Evolutionary conservation across 1,284 basidiomycete species (phyloP), one percentile per base, ranked within the genome.

Genomic region (Lignosus rhinocerotis): DNA sequence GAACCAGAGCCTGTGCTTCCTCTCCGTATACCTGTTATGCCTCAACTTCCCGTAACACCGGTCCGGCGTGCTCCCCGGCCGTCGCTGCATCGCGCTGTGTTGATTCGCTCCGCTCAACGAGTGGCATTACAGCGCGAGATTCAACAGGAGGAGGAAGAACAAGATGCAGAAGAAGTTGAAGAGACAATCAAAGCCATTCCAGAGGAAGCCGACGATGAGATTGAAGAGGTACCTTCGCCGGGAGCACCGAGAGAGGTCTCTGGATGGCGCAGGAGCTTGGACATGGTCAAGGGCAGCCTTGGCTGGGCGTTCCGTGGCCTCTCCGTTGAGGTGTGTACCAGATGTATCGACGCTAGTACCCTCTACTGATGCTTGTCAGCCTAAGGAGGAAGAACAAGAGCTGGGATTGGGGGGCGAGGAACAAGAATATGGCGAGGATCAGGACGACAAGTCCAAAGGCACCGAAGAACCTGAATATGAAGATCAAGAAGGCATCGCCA

Each of bases 81-180:
- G 11, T 83, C 83, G 2, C 72, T 90, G 1, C 87, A 90, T 66
- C 82, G 84, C 12, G 85, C 85, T 0, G 87, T 90, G 1, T 74
- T 90, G 16, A 83, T 90, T 32, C 80, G 87, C 9, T 86, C 83
- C 36, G 86, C 86, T 0, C 87, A 89, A 64, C 76, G 84, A 14
- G 81, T 80, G 0, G 79, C 81, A 0, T 60, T 84, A 61, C 70
- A 69, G 50, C 60, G 65, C 9, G 76, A 77, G 53, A 70, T 74
- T 48, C 70, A 73, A 55, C 55, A 80, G 60, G 71, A 76, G 50
- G 73, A 76, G 49, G 77, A 80, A 53, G 75, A 76, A 39, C 74
- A 78, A 36, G 72, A 72, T 10, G 72, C 70, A 9, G 70, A 71
- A 1, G 73, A 65, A 32, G 69, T 70, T 17, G 68, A 66, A 52